Conservation (phyloP, 73 alveolate genomes). For the Breviolum minutum region DNA sequence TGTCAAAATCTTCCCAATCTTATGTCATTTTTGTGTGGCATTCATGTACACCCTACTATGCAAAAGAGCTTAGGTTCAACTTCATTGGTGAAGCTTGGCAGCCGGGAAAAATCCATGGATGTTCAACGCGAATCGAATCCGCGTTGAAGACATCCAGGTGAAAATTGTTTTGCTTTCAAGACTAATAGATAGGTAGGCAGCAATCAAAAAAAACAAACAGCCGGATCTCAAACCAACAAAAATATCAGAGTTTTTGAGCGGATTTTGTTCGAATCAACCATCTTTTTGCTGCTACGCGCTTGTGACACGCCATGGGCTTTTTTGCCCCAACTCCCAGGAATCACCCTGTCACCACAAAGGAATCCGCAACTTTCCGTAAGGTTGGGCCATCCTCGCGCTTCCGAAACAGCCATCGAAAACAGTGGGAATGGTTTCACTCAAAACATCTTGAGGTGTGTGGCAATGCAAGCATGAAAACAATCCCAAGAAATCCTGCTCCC, state of each 20-base stretch:
- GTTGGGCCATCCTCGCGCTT: conserved; percentile 2
- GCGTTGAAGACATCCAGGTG: conserved; percentile 39
- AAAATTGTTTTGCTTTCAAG: not conserved
- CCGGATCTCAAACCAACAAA: not conserved
- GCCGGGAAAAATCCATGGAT: conserved; percentile 28
- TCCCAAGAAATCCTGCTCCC: conserved; percentile 57
- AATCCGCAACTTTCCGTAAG: conserved; percentile 22
- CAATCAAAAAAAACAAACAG: not conserved
- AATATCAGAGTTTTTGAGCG: not conserved
- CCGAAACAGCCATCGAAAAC: not conserved
- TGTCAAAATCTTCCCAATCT: too few species aligned
- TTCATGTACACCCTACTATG: too few species aligned
- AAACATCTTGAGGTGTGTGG: not conserved
- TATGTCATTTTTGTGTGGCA: too few species aligned
- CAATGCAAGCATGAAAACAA: not conserved
- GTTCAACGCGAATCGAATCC: not conserved
- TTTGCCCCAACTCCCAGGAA: not conserved
- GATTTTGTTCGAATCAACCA: not conserved
- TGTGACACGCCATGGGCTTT: conserved; percentile 21
- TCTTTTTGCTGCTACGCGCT: conserved; percentile 2
- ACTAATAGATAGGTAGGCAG: conserved; percentile 10
- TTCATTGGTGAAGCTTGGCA: not conserved
- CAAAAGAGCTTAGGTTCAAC: too few species aligned
- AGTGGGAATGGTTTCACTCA: not conserved
- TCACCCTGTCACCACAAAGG: conserved; percentile 30